A percentile compares a stretch with the other conserved stretches of the same genome.
Conservation (phyloP, 176 grass and related monocot genomes). For the Puccinellia tenuiflora region DNA sequence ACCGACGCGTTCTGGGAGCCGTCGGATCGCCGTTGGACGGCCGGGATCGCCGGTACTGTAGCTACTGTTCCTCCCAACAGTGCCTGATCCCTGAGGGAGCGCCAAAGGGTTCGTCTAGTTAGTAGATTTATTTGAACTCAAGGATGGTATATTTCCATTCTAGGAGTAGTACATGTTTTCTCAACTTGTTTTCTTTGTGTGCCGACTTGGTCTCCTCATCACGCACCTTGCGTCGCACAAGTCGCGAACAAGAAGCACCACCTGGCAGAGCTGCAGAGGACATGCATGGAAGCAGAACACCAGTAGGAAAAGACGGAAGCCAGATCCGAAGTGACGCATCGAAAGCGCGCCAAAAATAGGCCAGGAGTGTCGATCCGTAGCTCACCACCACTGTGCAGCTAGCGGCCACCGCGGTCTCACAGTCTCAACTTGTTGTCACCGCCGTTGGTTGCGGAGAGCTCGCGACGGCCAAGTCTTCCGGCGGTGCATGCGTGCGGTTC, state of each 20-base stretch:
- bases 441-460: constrained; percentile 17
- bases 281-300: not conserved
- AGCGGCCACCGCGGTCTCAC: not conserved
- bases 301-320: not conserved
- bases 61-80: too few relatives aligned
- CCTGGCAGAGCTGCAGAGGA: not conserved
- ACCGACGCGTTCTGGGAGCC: too few relatives aligned
- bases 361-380: not conserved
- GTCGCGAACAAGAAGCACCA: too few relatives aligned
- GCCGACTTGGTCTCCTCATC: not conserved
- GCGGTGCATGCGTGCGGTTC: too few relatives aligned
- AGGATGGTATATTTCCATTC: too few relatives aligned
- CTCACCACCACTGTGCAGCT: not conserved
- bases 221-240: not conserved
- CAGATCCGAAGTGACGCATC: not conserved
- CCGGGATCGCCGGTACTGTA: too few relatives aligned
- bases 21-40: too few relatives aligned
- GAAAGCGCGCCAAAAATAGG: not conserved
- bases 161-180: too few relatives aligned
- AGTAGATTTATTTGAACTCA: too few relatives aligned
- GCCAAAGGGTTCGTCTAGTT: too few relatives aligned
- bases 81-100: too few relatives aligned
- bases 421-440: not conserved
- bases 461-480: not conserved
- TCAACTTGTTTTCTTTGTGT: too few relatives aligned